Percentiles rank a stretch among this genome's conserved stretches.
Conservation (phyloP, 2,329 filamentous ascomycete genomes). For the Fusarium staphyleae region DNA sequence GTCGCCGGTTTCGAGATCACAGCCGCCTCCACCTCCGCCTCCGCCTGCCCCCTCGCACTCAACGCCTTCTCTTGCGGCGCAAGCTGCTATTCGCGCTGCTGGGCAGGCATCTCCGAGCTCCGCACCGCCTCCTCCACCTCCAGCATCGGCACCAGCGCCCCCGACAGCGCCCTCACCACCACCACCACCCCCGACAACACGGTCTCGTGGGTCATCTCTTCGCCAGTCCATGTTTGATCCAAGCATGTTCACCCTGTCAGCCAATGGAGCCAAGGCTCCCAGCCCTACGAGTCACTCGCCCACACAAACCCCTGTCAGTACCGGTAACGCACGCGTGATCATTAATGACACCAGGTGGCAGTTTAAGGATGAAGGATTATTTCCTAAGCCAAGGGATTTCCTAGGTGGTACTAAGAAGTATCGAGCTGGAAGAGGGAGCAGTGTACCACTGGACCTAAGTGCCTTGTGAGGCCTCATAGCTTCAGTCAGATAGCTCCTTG, state of each 20-base stretch:
- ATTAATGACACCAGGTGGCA: constrained; percentile 85
- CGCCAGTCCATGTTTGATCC: constrained; percentile 73
- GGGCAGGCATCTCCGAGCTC: constrained; percentile 50
- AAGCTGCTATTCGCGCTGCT: constrained; percentile 55
- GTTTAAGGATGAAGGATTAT: constrained; percentile 80
- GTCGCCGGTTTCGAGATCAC: constrained; percentile 44
- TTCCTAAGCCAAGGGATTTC: constrained; percentile 88
- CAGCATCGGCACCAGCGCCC: constrained; percentile 41
- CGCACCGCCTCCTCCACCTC: constrained; percentile 48
- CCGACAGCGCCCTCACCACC: constrained; percentile 52
- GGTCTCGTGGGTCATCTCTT: constrained; percentile 56
- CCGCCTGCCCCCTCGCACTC: constrained; percentile 35
- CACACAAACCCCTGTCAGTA: constrained; percentile 40
- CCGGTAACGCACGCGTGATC: constrained; percentile 53
- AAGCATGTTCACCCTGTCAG: constrained; percentile 75
- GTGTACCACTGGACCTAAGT: constrained; percentile 86
- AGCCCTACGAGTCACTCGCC: constrained; percentile 52
- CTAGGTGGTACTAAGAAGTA: constrained; percentile 78
- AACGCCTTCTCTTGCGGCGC: constrained; percentile 51
- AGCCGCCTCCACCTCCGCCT: constrained; percentile 43
- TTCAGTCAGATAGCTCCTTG: constrained; percentile 18
- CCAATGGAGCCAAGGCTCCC: constrained; percentile 65
- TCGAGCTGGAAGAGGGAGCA: constrained; percentile 89
- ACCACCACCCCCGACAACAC: constrained; percentile 47
- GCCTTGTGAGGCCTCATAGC: constrained; percentile 51